Evolutionary conservation across 768 basidiomycete genomes (phyloP).

Genomic region (Collybia sp.): DNA sequence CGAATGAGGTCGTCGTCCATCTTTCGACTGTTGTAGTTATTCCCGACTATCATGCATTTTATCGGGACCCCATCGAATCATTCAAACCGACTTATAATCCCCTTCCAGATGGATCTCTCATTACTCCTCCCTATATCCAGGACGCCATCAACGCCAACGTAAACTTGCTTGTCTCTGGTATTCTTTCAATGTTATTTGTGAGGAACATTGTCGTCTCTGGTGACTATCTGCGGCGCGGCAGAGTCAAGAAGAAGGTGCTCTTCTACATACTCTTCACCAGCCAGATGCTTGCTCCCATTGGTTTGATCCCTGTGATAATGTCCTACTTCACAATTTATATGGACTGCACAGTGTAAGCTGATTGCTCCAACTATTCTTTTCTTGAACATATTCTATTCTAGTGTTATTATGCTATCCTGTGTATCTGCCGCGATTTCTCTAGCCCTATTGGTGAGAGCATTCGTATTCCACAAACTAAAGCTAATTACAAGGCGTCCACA

Average conservation of each 20-base stretch:
- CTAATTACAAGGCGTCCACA: slow-evolving; percentile 14
- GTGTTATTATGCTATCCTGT: slow-evolving; percentile 32
- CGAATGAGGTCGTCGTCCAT: slow-evolving; percentile 43
- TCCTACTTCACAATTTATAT: slow-evolving; percentile 37
- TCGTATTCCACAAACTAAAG: neutral
- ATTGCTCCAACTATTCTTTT: neutral
- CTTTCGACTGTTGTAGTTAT: slow-evolving; percentile 47
- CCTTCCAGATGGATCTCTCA: slow-evolving; percentile 54
- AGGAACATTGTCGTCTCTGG: slow-evolving; percentile 47
- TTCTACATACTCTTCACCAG: slow-evolving; percentile 53
- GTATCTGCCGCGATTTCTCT: slow-evolving; percentile 30
- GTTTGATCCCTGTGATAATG: slow-evolving; percentile 37
- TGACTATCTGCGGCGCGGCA: slow-evolving; percentile 49
- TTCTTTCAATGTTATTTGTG: slow-evolving; percentile 45
- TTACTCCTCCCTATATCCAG: slow-evolving; percentile 39
- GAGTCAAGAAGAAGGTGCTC: slow-evolving; percentile 52
- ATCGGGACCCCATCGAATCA: slow-evolving; percentile 32
- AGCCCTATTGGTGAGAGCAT: slow-evolving; percentile 30
- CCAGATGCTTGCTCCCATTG: slow-evolving; percentile 46
- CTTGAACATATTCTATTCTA: slow-evolving; percentile 12
- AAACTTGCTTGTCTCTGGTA: slow-evolving; percentile 42
- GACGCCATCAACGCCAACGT: slow-evolving; percentile 37
- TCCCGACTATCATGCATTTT: slow-evolving; percentile 40
- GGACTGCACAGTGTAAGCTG: slow-evolving; percentile 45
- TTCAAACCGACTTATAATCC: slow-evolving; percentile 45